phyloP scores from a whole-genome alignment of 441 rosid genomes.

The Flueggea neowawraea region DNA sequence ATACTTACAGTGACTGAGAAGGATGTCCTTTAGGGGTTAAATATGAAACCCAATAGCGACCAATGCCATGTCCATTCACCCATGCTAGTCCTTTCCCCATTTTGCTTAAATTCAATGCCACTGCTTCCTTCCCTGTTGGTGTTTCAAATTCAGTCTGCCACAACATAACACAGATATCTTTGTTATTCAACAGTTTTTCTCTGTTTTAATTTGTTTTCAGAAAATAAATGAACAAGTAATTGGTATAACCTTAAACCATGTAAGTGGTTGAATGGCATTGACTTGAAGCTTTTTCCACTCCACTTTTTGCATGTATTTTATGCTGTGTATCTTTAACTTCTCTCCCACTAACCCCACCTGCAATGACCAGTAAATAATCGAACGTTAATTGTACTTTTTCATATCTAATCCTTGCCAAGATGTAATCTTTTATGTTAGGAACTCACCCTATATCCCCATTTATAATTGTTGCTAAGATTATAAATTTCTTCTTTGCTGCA shows the following conservation, averaged over 20 bases:
- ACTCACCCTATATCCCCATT: constrained; percentile 85
- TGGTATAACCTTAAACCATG: constrained; percentile 71
- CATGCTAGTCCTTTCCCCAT: constrained; percentile 90
- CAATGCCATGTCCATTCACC: constrained; percentile 79
- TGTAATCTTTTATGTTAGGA: neutral
- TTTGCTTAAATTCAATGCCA: constrained; percentile 58
- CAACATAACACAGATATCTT: neutral
- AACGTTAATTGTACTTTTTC: neutral
- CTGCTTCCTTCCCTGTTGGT: constrained; percentile 60
- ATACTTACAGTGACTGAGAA: constrained; percentile 46
- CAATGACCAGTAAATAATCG: neutral
- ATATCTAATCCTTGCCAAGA: neutral
- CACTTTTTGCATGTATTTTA: constrained; percentile 25
- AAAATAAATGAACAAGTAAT: neutral
- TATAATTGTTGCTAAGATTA: constrained; percentile 32
- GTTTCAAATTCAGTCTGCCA: constrained; percentile 54
- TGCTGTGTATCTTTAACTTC: constrained; percentile 31
- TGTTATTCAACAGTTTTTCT: neutral
- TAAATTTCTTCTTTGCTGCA: constrained; percentile 5
- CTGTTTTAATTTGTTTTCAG: neutral
- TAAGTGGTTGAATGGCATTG: constrained; percentile 31
- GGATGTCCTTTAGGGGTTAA: constrained; percentile 49
- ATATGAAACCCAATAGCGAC: constrained; percentile 82
- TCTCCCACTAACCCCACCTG: constrained; percentile 76
- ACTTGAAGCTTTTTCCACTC: constrained; percentile 39